Base-by-base conservation (phyloP, 495 filamentous ascomycete species). In the Xylaria bambusicola region DNA sequence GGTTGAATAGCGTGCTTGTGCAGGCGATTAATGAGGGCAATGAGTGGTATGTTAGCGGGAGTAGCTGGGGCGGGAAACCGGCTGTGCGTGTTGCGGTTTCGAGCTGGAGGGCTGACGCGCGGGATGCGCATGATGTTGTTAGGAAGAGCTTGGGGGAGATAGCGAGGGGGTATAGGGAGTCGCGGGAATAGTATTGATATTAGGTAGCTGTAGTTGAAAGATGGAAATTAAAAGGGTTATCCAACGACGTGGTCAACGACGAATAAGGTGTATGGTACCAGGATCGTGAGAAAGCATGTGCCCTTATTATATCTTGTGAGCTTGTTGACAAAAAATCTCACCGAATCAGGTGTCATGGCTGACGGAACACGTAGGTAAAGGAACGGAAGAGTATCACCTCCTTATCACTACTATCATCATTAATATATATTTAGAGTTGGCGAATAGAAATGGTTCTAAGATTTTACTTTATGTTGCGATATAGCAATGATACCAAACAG, bases 31-130 rank as follows among this genome's bases (percentile, higher is more conserved):
- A 97, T 65, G 80, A 74, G 6, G 86, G 83, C 6, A 79, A 85
- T 29, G 84, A 82, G 64, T 88, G 96, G 66, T 96, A 90, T 70
- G 90, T 96, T 3, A 90, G 88, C 40, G 89, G 91, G 9, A 96
- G 89, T 2, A 77, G 75, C 49, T 97, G 91, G 91, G 73, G 85
- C 36, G 87, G 87, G 0, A 65, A 75, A 52, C 82, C 87, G 47
- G 92, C 92, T 17, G 86, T 83, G 62, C 79, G 93, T 21, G 82
- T 96, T 63, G 93, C 93, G 0, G 86, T 96, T 33, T 85, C 87
- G 10, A 96, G 88, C 63, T 97, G 93, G 93, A 80, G 83, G 62
- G 82, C 86, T 12, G 77, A 86, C 54, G 75, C 77, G 1, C 77
- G 83, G 36, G 72, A 75, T 53, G 57, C 57, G 23, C 18, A 40